Base-by-base conservation (phyloP, 2,329 filamentous ascomycete genomes). In the Phialophora macrospora region DNA sequence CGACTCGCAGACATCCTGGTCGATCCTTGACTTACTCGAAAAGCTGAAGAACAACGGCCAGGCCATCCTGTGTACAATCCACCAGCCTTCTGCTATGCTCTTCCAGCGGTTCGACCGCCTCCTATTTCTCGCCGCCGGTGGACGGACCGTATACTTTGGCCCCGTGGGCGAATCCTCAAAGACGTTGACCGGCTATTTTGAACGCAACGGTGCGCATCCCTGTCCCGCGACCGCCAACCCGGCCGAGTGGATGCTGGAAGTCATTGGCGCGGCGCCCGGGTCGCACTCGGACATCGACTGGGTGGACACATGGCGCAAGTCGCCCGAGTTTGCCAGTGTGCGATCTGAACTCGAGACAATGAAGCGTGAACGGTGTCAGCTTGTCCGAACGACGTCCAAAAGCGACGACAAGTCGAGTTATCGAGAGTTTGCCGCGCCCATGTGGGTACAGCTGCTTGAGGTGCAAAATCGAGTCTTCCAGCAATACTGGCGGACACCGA, bases 61-160 rank as follows among this genome's bases (percentile, higher is more conserved):
- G 76, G 93, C 94, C 59, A 92, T 97, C 78, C 87, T 97, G n/a
- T 97, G 93, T 80, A 97, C 94, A 0, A 97, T 97, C 67, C 94
- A 98, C 77, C 94, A 98, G 78, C 94, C 94, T n/a, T 96, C 92
- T 14, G 93, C 93, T 38, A 93, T 96, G 85, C 84, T 97, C 60
- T 97, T 97, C 82, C 91, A 97, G 76, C 90, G 92, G 65, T 97
- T 90, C 60, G 88, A 90, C 67, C 83, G 84, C 1, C 77, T 90
- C 1, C 78, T 90, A 0, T 87, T 90, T 76, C 81, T 90, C 2
- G 86, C 87, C 8, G 83, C 80, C 63, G 88, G 88, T 44, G 88
- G 88, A 0, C 86, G 82, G 73, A 90, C 87, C 0, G 87, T 90
- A 0, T 91, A 91, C 72, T 90, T 90, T 74, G 88, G 88, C 7